These are phyloP conservation scores for Nakazawaea ambrosiae DNA, from an alignment of 805 yeast genomes.

Conservation along the genomic window DNA sequence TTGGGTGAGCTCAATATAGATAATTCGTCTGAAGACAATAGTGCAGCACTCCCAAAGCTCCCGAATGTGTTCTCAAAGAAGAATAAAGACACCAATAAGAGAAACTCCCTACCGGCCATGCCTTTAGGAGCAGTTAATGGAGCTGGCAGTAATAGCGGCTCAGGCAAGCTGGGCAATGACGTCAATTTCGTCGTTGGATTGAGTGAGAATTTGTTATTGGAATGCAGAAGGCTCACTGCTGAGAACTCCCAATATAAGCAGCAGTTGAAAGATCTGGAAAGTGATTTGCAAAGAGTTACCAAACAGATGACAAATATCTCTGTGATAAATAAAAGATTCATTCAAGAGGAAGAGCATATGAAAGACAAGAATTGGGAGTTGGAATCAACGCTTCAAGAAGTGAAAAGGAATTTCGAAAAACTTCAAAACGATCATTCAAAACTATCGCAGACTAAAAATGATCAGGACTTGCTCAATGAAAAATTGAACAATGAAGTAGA, in stretches of 20 bases:
- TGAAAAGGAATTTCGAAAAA: conserved; percentile 36
- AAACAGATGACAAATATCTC: conserved; percentile 29
- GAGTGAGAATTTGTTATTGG: conserved; percentile 63
- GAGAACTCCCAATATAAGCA: conserved; percentile 45
- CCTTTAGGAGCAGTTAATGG: neutral
- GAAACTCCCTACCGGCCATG: conserved; percentile 2
- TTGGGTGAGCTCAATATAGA: too few species aligned
- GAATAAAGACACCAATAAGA: neutral
- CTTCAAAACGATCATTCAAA: conserved; percentile 33
- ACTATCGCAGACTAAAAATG: conserved; percentile 28
- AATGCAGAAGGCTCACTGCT: conserved; percentile 64
- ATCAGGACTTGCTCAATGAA: conserved; percentile 17
- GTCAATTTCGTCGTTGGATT: conserved; percentile 68
- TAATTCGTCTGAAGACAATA: too few species aligned
- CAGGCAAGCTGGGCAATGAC: conserved; percentile 41
- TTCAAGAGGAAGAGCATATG: conserved; percentile 36
- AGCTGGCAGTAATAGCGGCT: too few species aligned
- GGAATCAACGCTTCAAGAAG: conserved; percentile 36
- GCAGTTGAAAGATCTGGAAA: conserved; percentile 33
- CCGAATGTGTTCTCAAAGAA: neutral
- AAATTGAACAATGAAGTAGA: conserved; percentile 45
- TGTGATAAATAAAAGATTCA: conserved; percentile 24
- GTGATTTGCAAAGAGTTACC: conserved; percentile 33
- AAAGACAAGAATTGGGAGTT: conserved; percentile 63
- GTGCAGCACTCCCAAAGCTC: too few species aligned